A percentile compares a stretch with the other conserved stretches of the same genome.
Conservation (phyloP, 2,329 filamentous ascomycete genomes). For the Paraphaeosphaeria sporulosa region DNA sequence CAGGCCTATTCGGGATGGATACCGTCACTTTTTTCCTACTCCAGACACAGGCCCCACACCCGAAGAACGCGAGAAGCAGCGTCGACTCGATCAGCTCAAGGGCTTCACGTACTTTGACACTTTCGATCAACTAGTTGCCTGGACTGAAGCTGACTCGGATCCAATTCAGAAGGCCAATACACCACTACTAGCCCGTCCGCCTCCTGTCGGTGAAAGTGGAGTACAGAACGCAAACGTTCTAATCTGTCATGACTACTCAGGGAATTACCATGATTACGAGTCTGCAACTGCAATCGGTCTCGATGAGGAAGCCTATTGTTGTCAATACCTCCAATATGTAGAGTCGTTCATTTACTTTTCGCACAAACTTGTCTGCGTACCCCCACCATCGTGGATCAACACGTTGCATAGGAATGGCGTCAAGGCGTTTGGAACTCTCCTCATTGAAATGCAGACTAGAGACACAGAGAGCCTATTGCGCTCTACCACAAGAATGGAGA, state of each 20-base stretch:
- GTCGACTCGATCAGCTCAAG: conserved; percentile 40
- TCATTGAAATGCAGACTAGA: conserved; percentile 53
- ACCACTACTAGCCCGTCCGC: conserved; percentile 40
- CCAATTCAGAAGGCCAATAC: conserved; percentile 50
- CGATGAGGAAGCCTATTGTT: conserved; percentile 46
- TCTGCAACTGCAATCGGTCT: conserved; percentile 40
- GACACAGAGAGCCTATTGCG: conserved; percentile 42
- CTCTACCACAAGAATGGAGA: conserved; percentile 8
- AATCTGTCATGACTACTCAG: conserved; percentile 51
- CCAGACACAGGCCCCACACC: conserved; percentile 46
- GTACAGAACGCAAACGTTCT: conserved; percentile 34
- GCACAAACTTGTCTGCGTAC: conserved; percentile 55
- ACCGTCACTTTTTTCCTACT: conserved; percentile 46
- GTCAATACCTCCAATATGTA: conserved; percentile 55
- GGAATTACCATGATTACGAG: conserved; percentile 57
- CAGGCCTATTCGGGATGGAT: conserved; percentile 49
- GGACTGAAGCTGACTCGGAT: conserved; percentile 41
- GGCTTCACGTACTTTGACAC: conserved; percentile 54
- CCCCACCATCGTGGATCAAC: conserved; percentile 57
- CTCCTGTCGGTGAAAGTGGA: not conserved
- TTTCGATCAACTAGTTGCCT: conserved; percentile 48
- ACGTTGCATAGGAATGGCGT: conserved; percentile 57
- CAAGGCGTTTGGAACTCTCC: conserved; percentile 52
- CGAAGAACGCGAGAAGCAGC: conserved; percentile 40
- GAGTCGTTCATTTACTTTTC: conserved; percentile 59